Base-by-base conservation (phyloP, 2,329 filamentous ascomycete genomes). In the Rhinocladiella mackenziei region DNA sequence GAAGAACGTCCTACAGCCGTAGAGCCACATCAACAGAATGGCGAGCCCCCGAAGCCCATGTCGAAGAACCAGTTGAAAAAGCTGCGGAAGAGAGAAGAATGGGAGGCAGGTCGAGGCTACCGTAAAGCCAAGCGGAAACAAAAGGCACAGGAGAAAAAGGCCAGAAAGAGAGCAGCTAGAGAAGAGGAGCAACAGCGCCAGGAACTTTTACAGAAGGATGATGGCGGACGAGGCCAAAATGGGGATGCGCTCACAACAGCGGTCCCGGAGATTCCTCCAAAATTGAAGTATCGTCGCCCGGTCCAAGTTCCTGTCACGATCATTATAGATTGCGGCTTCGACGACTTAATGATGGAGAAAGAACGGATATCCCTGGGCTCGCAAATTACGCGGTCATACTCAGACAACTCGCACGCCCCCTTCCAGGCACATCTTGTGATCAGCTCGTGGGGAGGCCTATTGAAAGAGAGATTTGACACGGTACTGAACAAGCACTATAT, bases 61-160 rank as follows among this genome's bases (percentile, higher is more conserved):
- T 95, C 91, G 13, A 97, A 97, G 60, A 94, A 83, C 59, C 84
- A 91, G 56, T 70, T 84, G 48, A 95, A 94, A 66, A 91, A 88
- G 60, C 71, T 88, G 39, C 80, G 77, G 49, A 81, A 80, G 43
- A 75, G 80, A 52, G 75, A 86, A 60, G 72, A 78, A 61, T 94
- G 86, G 84, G 88, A 94, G 57, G 80, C 82, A 5, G 77, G 76
- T 15, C 83, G 80, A 51, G 77, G 74, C 30, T 67, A 70, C 20
- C 76, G 79, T 55, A 80, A 77, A 58, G 61, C 64, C n/a, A 72
- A 74, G 56, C 70, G 77, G 38, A 80, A 76, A 58, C 74, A 80
- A 54, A 78, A 80, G 54, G 58, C 66, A 11, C 66, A 69, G 43
- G 72, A 71, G 30, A 77, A 73, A 55, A 75, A 72, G 46, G 69